Percentiles rank a stretch among this genome's conserved stretches.
Evolutionary conservation across 768 basidiomycete genomes (phyloP).

Genomic region (Pilatotrama ljubarskyi): DNA sequence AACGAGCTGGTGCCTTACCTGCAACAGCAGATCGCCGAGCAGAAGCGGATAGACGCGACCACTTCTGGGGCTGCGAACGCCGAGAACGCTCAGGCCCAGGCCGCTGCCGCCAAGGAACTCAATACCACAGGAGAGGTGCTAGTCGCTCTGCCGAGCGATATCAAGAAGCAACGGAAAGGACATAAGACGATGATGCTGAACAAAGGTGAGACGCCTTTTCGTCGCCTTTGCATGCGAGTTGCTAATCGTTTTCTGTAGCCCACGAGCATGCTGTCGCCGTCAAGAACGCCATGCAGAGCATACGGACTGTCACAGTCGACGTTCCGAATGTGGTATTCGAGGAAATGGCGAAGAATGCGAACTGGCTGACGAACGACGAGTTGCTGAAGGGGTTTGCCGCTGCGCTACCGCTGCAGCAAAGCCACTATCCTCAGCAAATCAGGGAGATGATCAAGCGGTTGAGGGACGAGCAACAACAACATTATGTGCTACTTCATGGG

Average conservation of each 20-base stretch:
- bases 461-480: slow-evolving; percentile 62
- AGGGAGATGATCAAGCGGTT: slow-evolving; percentile 64
- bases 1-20: slow-evolving; percentile 76
- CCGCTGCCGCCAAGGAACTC: slow-evolving; percentile 38
- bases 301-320: slow-evolving; percentile 75
- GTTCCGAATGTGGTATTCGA: slow-evolving; percentile 64
- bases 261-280: slow-evolving; percentile 61
- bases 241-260: slow-evolving; percentile 39
- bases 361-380: slow-evolving; percentile 78
- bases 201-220: slow-evolving; percentile 50
- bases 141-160: slow-evolving; percentile 64
- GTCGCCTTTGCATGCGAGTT: not conserved
- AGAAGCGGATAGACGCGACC: slow-evolving; percentile 69
- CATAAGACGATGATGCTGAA: slow-evolving; percentile 70
- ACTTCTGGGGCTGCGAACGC: slow-evolving; percentile 58
- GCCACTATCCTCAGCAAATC: slow-evolving; percentile 65
- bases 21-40: slow-evolving; percentile 76
- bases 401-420: slow-evolving; percentile 55
- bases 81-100: slow-evolving; percentile 36
- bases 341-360: slow-evolving; percentile 51
- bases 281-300: slow-evolving; percentile 53
- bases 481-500: slow-evolving; percentile 20
- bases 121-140: slow-evolving; percentile 50
- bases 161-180: slow-evolving; percentile 73
- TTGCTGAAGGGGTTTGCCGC: slow-evolving; percentile 62